A percentile compares a stretch with the other conserved stretches of the same genome.
phyloP scores from a whole-genome alignment of 2,329 filamentous ascomycete species.

The Purpureocillium takamizusanense region DNA sequence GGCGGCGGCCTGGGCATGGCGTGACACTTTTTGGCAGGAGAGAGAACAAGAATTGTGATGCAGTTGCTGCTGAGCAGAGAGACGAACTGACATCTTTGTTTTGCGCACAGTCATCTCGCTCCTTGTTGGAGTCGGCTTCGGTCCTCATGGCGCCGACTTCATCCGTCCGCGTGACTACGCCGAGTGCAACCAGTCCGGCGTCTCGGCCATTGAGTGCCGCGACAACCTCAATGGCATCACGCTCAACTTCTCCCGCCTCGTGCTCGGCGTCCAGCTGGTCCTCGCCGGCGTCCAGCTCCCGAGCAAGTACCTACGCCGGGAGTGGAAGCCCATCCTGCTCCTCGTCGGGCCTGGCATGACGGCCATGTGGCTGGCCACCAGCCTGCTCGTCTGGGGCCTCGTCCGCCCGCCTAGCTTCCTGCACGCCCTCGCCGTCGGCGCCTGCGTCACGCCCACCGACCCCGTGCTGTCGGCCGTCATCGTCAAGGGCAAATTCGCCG shows the following conservation, averaged over 20 bases:
- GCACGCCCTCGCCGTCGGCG: constrained; percentile 70
- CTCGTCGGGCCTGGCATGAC: constrained; percentile 80
- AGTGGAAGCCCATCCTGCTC: constrained; percentile 69
- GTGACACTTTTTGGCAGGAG: too few species aligned
- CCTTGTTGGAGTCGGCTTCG: constrained; percentile 68
- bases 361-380: constrained; percentile 79
- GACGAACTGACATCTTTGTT: constrained; percentile 23
- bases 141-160: constrained; percentile 67
- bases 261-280: constrained; percentile 84
- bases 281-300: constrained; percentile 83
- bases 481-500: constrained; percentile 88
- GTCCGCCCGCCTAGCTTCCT: constrained; percentile 65
- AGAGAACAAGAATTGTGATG: too few species aligned
- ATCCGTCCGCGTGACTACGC: constrained; percentile 72
- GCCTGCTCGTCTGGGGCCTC: constrained; percentile 67
- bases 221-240: constrained; percentile 62
- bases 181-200: constrained; percentile 15
- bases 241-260: constrained; percentile 75
- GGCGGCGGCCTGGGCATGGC: not conserved
- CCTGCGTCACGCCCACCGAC: constrained; percentile 88
- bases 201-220: constrained; percentile 20
- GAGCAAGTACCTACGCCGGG: constrained; percentile 65
- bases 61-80: not conserved
- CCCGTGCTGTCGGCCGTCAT: constrained; percentile 83
- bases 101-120: constrained; percentile 66